Evolutionary conservation across 441 rosid genomes (phyloP).

Genomic region (Croton laevigatus): DNA sequence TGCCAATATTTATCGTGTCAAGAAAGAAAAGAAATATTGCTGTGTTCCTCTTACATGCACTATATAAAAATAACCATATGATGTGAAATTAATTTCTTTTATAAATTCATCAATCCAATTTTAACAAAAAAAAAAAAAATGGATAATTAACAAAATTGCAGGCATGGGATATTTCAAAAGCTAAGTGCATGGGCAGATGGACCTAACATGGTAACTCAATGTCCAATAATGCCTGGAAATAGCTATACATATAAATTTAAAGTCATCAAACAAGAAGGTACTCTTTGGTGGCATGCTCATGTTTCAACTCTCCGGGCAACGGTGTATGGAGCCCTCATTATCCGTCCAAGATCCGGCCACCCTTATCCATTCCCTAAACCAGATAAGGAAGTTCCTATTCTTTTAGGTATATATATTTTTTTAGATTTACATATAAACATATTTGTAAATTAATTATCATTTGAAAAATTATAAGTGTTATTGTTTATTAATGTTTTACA

Average conservation of each 20-base stretch:
- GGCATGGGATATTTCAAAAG: constrained; percentile 85
- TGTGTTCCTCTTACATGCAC: too few relatives aligned
- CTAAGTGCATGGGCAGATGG: constrained; percentile 88
- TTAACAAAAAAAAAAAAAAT: too few relatives aligned
- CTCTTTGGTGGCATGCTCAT: constrained; percentile 98
- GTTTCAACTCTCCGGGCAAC: constrained; percentile 70
- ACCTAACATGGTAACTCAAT: constrained; percentile 73
- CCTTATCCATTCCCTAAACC: constrained; percentile 78
- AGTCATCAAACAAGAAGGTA: constrained; percentile 71
- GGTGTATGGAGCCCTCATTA: constrained; percentile 64
- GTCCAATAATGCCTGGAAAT: constrained; percentile 65
- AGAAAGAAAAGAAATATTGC: too few relatives aligned
- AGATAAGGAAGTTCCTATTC: constrained; percentile 55
- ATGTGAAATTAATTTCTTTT: too few relatives aligned
- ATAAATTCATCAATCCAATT: too few relatives aligned
- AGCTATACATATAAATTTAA: constrained; percentile 65
- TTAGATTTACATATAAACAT: not conserved
- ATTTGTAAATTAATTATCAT: too few relatives aligned
- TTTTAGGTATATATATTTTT: constrained; percentile 43
- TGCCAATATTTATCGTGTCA: too few relatives aligned
- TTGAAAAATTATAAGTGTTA: too few relatives aligned
- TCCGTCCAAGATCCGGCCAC: constrained; percentile 55
- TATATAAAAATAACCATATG: too few relatives aligned
- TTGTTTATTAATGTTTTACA: constrained; percentile 12
- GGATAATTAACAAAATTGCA: constrained; percentile 16